Evolutionary conservation across 2,329 filamentous ascomycete genomes (phyloP).

Genomic region (Cercospora berteroae): DNA sequence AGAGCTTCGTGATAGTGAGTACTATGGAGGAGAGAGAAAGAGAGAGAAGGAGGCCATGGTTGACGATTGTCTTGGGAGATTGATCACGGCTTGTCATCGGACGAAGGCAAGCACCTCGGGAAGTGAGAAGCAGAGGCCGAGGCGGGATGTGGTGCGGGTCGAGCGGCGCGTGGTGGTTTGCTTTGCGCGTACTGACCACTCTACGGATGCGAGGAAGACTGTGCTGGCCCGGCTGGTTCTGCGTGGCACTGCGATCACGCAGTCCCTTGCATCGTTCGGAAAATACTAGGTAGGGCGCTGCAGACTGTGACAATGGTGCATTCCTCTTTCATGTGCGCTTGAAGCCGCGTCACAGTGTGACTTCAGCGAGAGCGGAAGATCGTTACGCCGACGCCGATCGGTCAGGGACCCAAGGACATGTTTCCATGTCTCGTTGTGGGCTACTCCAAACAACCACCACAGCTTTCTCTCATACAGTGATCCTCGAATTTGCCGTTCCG

Average conservation of each 20-base stretch:
- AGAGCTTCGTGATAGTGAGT: slow-evolving; percentile 21
- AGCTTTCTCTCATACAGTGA: background rate
- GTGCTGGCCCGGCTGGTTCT: background rate
- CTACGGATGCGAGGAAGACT: background rate
- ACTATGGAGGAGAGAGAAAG: background rate
- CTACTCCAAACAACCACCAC: background rate
- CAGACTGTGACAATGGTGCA: background rate
- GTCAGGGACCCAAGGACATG: background rate
- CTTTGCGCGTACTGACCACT: background rate
- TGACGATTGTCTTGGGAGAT: background rate
- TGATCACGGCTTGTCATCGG: background rate
- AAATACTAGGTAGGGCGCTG: background rate
- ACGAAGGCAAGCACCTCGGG: background rate
- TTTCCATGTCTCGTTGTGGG: background rate
- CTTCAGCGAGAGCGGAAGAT: background rate
- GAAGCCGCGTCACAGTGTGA: background rate
- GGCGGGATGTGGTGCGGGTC: background rate
- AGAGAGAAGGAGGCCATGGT: background rate
- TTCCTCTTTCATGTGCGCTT: background rate
- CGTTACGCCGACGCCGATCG: background rate
- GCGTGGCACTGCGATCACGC: background rate
- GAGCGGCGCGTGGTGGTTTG: background rate
- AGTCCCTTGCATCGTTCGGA: background rate
- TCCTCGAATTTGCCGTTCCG: background rate
- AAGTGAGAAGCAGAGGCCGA: background rate